A percentile compares a stretch with the other conserved stretches of the same genome.
These are phyloP conservation scores for Pyracantha coccinea DNA, from an alignment of 331 rosid species.

Conservation along the genomic window DNA sequence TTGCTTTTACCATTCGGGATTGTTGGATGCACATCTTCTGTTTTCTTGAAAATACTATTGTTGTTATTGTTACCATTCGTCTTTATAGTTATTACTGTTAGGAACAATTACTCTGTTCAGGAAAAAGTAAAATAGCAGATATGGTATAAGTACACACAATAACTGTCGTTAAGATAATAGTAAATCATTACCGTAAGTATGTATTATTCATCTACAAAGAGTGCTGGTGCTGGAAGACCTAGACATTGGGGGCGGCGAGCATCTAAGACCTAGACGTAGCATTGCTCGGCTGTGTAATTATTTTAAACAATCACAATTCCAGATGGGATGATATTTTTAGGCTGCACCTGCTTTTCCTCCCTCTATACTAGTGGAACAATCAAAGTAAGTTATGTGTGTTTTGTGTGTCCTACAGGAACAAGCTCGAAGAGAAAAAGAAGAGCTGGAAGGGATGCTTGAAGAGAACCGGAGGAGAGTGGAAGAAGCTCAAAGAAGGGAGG, in stretches of 20 bases:
- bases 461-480: slow-evolving; percentile 74
- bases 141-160: too few relatives aligned
- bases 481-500: slow-evolving; percentile 86
- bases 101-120: not conserved
- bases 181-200: not conserved
- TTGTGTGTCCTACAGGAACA: slow-evolving; percentile 42
- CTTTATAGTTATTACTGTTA: not conserved
- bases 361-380: not conserved
- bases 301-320: not conserved
- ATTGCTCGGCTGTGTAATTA: not conserved
- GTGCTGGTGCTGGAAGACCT: not conserved
- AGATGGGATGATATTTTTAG: not conserved
- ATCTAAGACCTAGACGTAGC: not conserved
- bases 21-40: not conserved
- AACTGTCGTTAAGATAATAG: not conserved
- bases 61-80: not conserved
- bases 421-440: slow-evolving; percentile 70
- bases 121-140: too few relatives aligned
- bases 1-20: not conserved
- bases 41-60: not conserved
- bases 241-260: not conserved
- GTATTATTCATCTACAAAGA: not conserved
- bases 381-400: not conserved
- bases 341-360: not conserved
- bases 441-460: slow-evolving; percentile 73